These are phyloP conservation scores for Zopfochytrium polystomum DNA, from an alignment of 371 early-diverging fungal genomes.

Conservation along the genomic window DNA sequence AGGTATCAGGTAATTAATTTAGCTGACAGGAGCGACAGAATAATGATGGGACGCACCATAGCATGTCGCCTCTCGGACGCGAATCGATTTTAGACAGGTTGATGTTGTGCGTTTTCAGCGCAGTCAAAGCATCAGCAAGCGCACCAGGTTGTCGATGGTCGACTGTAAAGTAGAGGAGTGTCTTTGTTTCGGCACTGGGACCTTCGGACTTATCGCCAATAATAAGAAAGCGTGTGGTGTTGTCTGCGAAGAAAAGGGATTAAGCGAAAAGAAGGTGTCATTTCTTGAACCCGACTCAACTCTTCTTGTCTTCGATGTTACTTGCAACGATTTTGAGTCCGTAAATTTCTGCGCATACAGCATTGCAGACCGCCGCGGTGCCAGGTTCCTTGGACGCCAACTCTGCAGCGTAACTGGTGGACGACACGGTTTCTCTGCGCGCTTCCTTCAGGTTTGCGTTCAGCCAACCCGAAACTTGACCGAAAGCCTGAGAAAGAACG, in stretches of 20 bases:
- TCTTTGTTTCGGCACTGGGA: conserved; percentile 73
- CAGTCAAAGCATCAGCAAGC: conserved; percentile 77
- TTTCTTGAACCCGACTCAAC: conserved; percentile 18
- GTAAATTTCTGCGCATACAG: conserved; percentile 77
- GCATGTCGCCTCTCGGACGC: conserved; percentile 74
- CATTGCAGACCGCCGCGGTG: conserved; percentile 82
- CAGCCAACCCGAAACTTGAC: conserved; percentile 80
- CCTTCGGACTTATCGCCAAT: conserved; percentile 70
- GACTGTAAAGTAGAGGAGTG: conserved; percentile 65
- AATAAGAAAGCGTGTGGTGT: conserved; percentile 88
- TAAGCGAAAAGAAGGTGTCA: no score
- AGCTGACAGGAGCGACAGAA: neutral
- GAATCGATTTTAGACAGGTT: conserved; percentile 91
- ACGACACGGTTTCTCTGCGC: conserved; percentile 71
- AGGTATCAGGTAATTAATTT: neutral
- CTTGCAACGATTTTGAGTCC: conserved; percentile 68
- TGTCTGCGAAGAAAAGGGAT: conserved; percentile 58
- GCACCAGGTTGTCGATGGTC: conserved; percentile 90
- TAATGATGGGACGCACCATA: conserved; percentile 54
- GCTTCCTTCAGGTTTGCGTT: conserved; percentile 62
- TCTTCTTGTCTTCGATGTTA: conserved; percentile 69
- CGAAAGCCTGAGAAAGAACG: conserved; percentile 62
- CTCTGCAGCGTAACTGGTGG: conserved; percentile 87
- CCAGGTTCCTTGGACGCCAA: conserved; percentile 74
- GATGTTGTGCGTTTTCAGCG: conserved; percentile 75